Conservation (phyloP, 2,329 filamentous ascomycete genomes). For the Colletotrichum sp. region DNA sequence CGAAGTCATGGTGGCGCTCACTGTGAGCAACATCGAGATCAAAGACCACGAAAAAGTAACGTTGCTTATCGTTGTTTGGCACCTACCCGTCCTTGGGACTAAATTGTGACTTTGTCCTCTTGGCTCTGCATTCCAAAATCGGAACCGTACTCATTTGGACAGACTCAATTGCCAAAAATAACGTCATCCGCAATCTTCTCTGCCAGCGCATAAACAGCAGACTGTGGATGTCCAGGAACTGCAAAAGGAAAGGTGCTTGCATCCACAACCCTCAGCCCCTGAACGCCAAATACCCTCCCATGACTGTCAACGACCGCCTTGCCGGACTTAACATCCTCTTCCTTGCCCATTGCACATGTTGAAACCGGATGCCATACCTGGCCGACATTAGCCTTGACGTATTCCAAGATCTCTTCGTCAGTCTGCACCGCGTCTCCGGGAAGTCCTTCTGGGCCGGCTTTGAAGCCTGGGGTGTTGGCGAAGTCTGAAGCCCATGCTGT, state of each 20-base stretch:
- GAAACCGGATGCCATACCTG: conserved; percentile 59
- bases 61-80: neutral
- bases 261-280: conserved; percentile 24
- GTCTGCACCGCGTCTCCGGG: conserved; percentile 41
- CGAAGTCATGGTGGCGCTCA: too few relatives aligned
- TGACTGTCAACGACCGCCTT: conserved; percentile 57
- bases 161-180: conserved; percentile 39
- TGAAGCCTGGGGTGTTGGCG: conserved; percentile 30
- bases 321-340: conserved; percentile 43
- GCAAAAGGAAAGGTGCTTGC: conserved; percentile 30
- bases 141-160: neutral
- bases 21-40: too few relatives aligned
- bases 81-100: neutral
- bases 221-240: conserved; percentile 27
- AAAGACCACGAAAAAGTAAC: too few relatives aligned
- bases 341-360: conserved; percentile 58
- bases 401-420: conserved; percentile 45
- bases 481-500: conserved; percentile 32
- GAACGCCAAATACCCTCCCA: conserved; percentile 21
- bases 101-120: too few relatives aligned
- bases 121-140: neutral
- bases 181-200: conserved; percentile 28
- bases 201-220: conserved; percentile 25
- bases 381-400: conserved; percentile 39
- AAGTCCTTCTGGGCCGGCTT: conserved; percentile 37